Evolutionary conservation across 2,329 filamentous ascomycete genomes (phyloP).

Genomic region (Thermothelomyces thermophilus): DNA sequence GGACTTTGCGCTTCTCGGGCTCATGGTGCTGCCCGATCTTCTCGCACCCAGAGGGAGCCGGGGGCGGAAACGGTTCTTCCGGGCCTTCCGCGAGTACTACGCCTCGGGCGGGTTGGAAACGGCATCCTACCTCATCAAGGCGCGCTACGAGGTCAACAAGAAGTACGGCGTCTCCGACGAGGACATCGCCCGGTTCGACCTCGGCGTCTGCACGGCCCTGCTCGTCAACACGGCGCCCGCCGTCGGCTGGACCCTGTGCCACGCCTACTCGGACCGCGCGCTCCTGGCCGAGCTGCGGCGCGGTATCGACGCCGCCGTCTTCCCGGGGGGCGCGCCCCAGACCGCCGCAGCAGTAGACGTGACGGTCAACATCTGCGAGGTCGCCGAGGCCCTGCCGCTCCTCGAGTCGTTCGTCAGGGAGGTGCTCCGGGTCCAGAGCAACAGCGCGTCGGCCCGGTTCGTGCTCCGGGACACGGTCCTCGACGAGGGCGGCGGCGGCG

Average conservation of each 20-base stretch:
- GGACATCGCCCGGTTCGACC: neutral
- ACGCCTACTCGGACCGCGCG: neutral
- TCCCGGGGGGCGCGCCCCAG: neutral
- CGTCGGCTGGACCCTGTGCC: neutral
- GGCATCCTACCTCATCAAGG: neutral
- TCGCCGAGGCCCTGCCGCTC: neutral
- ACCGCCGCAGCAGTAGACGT: too few relatives aligned
- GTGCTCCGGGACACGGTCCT: neutral
- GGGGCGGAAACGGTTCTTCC: neutral
- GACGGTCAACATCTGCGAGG: neutral
- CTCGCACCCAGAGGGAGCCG: neutral
- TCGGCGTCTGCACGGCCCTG: neutral
- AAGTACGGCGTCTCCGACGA: neutral
- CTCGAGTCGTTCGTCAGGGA: neutral
- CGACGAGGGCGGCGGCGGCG: too few relatives aligned
- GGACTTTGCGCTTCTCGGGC: neutral
- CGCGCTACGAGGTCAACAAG: neutral
- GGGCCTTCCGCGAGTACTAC: neutral
- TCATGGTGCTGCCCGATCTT: neutral
- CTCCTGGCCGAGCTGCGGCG: neutral
- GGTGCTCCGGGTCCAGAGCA: neutral
- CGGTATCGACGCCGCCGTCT: neutral
- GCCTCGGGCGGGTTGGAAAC: neutral
- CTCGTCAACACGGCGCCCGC: neutral
- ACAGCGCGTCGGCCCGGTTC: neutral